Conservation (phyloP, 2,329 filamentous ascomycete genomes). For the Stachybotrys chlorohalonatus region DNA sequence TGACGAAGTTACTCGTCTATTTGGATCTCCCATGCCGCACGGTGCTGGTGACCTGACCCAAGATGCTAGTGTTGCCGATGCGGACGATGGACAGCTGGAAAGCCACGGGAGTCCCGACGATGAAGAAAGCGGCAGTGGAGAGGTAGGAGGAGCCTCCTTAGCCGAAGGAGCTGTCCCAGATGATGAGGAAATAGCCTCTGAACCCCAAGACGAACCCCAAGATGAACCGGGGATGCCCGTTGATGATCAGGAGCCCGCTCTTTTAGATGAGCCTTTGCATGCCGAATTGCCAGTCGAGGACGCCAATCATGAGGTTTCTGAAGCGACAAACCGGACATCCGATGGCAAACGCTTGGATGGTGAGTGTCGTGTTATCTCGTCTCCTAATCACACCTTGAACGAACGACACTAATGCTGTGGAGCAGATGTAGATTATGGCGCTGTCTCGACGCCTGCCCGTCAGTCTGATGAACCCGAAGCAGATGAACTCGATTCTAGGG, state of each 20-base stretch:
- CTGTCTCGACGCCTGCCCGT: background rate
- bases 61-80: conserved; percentile 8
- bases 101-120: conserved; percentile 12
- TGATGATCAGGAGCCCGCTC: too few relatives aligned
- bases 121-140: conserved; percentile 5
- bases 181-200: conserved; percentile 10
- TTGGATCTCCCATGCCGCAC: conserved; percentile 17
- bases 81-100: conserved; percentile 12
- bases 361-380: too few relatives aligned
- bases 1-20: conserved; percentile 30
- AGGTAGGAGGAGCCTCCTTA: background rate
- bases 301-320: too few relatives aligned
- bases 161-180: conserved; percentile 1
- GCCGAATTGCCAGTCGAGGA: too few relatives aligned
- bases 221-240: too few relatives aligned
- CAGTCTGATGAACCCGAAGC: conserved; percentile 1
- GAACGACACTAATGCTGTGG: background rate
- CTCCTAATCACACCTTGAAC: background rate
- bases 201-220: conserved; percentile 8
- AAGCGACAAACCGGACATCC: too few relatives aligned
- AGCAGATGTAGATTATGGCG: background rate
- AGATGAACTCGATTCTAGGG: conserved; percentile 1
- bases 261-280: too few relatives aligned
- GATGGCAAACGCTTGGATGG: too few relatives aligned
- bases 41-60: conserved; percentile 6